Conservation (phyloP, 2,329 filamentous ascomycete species). For the Nemania sp. region DNA sequence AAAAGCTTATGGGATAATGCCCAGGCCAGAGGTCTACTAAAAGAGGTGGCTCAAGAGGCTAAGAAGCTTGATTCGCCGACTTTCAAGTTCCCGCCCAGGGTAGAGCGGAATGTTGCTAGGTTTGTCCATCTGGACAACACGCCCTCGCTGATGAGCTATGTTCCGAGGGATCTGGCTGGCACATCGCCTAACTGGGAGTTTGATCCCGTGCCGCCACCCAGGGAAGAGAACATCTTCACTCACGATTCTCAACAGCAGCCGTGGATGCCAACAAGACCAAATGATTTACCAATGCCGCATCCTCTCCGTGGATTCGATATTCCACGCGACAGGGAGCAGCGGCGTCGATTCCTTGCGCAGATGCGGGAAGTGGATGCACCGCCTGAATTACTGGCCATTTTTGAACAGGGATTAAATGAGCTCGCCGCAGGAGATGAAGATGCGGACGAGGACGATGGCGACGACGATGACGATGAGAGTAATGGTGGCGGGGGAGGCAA, state of each 20-base stretch:
- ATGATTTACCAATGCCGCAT: no score
- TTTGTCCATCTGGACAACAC: constrained; percentile 80
- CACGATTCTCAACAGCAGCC: constrained; percentile 47
- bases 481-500: constrained; percentile 22
- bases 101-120: constrained; percentile 62
- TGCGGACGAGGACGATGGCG: constrained; percentile 5
- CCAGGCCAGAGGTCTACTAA: constrained; percentile 68
- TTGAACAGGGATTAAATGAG: constrained; percentile 29
- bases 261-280: constrained; percentile 43
- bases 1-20: constrained; percentile 87
- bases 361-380: constrained; percentile 29
- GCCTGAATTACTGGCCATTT: constrained; percentile 23
- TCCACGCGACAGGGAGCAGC: constrained; percentile 16
- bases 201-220: constrained; percentile 76
- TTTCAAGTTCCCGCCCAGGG: constrained; percentile 44
- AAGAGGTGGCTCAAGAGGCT: constrained; percentile 66
- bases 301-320: constrained; percentile 9
- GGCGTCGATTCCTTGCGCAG: constrained; percentile 29
- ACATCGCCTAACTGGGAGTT: constrained; percentile 72
- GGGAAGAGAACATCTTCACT: constrained; percentile 57
- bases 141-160: constrained; percentile 67
- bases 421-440: constrained; percentile 6
- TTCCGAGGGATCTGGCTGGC: constrained; percentile 68
- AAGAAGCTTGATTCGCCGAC: constrained; percentile 46
- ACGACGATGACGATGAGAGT: constrained; percentile 18